Evolutionary conservation across 106 monocot species (phyloP).

Genomic region (Dioscorea alata): DNA sequence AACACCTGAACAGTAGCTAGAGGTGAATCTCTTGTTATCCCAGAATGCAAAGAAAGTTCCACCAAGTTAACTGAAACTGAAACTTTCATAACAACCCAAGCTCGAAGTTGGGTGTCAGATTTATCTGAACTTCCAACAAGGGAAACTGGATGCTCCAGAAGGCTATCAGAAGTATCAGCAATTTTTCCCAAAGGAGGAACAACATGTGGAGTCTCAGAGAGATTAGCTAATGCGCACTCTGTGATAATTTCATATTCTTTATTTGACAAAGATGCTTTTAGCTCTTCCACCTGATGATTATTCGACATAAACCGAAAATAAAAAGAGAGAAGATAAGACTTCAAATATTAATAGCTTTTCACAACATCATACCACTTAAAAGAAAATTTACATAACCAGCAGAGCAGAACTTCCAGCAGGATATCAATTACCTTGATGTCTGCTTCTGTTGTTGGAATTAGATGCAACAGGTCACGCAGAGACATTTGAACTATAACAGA

Average conservation of each 20-base stretch:
- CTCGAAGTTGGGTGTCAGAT: conserved; percentile 16
- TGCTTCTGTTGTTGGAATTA: conserved; percentile 63
- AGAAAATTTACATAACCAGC: not conserved
- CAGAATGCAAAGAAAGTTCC: conserved; percentile 82
- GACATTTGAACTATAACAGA: conserved; percentile 72
- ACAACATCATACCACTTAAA: not conserved
- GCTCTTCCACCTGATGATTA: conserved; percentile 49
- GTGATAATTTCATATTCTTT: conserved; percentile 92
- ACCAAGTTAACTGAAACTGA: conserved; percentile 57
- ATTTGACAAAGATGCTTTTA: conserved; percentile 83
- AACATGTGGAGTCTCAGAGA: conserved; percentile 71
- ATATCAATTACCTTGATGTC: conserved; percentile 46
- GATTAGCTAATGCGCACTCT: conserved; percentile 81
- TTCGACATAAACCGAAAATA: not conserved
- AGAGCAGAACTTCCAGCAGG: not conserved
- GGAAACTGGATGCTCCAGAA: conserved; percentile 20
- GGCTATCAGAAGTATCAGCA: conserved; percentile 15
- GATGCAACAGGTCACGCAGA: conserved; percentile 83
- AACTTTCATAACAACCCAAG: conserved; percentile 72
- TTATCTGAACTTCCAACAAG: conserved; percentile 16
- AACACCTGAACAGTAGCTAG: conserved; percentile 79
- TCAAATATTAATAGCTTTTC: not conserved
- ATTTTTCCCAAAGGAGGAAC: conserved; percentile 49
- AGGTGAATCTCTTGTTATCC: conserved; percentile 66
- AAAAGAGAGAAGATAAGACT: too few species aligned